These are phyloP conservation scores for Monilinia polystroma DNA, from an alignment of 2,329 filamentous ascomycete species.

Conservation along the genomic window DNA sequence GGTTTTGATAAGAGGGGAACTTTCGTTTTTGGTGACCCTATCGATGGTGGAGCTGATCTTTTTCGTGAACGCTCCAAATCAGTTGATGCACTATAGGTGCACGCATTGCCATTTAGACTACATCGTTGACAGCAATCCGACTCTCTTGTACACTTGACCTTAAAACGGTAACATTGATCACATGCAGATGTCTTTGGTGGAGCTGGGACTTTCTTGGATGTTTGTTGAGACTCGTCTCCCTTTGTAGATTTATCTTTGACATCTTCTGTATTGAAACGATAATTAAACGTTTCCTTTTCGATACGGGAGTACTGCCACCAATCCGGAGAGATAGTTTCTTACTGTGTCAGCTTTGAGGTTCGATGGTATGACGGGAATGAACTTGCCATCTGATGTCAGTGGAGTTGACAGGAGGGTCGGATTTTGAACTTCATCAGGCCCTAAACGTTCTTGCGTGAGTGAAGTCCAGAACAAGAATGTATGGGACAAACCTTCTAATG, in stretches of 20 bases:
- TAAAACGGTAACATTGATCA: conserved; percentile 8
- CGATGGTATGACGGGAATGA: neutral
- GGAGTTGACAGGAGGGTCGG: neutral
- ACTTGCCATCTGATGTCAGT: conserved; percentile 1
- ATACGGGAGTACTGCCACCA: neutral
- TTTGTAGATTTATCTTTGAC: neutral
- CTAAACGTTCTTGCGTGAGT: neutral
- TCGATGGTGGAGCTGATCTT: conserved; percentile 4
- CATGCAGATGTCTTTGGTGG: neutral
- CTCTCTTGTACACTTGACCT: conserved; percentile 12
- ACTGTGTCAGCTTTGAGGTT: neutral
- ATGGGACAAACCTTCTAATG: neutral
- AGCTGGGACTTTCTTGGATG: neutral
- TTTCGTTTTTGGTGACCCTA: conserved; percentile 1
- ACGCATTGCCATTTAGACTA: conserved; percentile 3
- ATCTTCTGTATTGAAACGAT: neutral
- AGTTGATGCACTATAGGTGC: conserved; percentile 1
- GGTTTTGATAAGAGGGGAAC: neutral
- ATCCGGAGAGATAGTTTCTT: neutral
- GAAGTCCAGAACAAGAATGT: neutral
- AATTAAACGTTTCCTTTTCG: neutral
- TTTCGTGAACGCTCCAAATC: conserved; percentile 2
- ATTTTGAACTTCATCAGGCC: neutral
- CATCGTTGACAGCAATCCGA: neutral
- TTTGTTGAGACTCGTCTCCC: neutral